Base-by-base conservation (phyloP, 2,329 filamentous ascomycete species). In the Tolypocladium cylindrosporum region DNA sequence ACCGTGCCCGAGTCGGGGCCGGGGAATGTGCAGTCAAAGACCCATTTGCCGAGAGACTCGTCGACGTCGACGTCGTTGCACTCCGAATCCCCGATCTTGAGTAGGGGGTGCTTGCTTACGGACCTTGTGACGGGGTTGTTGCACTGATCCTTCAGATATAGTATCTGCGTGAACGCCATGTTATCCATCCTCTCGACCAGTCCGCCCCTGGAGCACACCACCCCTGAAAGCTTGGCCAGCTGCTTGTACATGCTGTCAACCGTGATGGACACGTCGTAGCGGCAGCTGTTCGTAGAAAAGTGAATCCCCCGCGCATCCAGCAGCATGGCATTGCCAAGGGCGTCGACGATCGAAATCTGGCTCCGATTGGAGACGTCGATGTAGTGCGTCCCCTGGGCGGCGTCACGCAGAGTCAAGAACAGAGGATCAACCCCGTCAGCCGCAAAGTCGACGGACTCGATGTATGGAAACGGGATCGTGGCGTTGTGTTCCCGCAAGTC, bases 61-160 rank as follows among this genome's bases (percentile, higher is more conserved):
- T 70, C 66, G 1, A 71, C 65, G 6, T 61, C 56, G 7, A 69
- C 62, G 3, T 67, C 63, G 1, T 61, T 61, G 57, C 73, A 75
- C 10, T 65, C 61, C 0, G 69, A 67, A 6, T 66, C 63, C 2
- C 72, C 73, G 8, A 75, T 59, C 2, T 59, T 60, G 14, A 75
- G 67, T 14, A 64, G 60, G 5, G 67, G 72, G 57, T 65, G 74
- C 54, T 57, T 63, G 8, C 64, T 63, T 19, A 71, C 61, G 10
- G 61, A 59, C 39, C 59, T 63, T 2, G 62, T 62, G n/a, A 72
- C 63, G 0, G 66, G 61, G 4, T 66, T 63, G 5, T 66, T 67
- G 52, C 73, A 75, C 55, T 75, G 73, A 34, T 75, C 72, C 6
- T 57, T 60, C 5, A 75, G 64, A 45, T 67, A 65, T 10, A 75